Evolutionary conservation across 2,329 filamentous ascomycete species (phyloP), one percentile per base, ranked within the genome.

Genomic region (Apiospora pterosperma): DNA sequence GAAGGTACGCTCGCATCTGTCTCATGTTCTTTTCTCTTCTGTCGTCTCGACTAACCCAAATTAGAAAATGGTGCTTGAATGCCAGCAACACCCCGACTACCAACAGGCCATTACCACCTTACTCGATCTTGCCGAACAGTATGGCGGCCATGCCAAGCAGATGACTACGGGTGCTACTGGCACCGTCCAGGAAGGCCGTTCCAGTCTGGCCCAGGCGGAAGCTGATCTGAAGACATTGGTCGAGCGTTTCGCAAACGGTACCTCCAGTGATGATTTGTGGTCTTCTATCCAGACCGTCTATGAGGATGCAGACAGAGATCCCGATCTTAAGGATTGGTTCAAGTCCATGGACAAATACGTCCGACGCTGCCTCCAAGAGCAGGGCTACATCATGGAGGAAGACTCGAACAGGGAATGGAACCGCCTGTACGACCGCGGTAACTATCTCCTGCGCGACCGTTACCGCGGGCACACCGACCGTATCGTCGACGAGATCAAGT

Each of bases 41-140:
- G 14, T 34, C 10, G 25, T n/a, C 25, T 48, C 59, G 41, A n/a
- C 70, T 76, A 69, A 77, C 62, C 41, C 19, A 0, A 4, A 36
- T 7, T 63, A 95, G 88, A 98, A 98, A 88, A 97, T 98, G 91
- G 82, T 99, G 42, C 89, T 97, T 58, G 96, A 99, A 79, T 93
- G 97, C 72, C 96, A 99, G 80, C 92, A 95, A 64, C 96, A 98
- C 75, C 88, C 92, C 65, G 95, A 99, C 73, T 99, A 98, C 78
- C 89, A 94, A 71, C 86, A 91, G 77, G 96, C 96, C n/a, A 90
- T 99, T 68, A 88, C 93, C 72, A 96, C 95, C 3, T 83, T 99
- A 6, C 85, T 99, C 36, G 83, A 87, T 48, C 83, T 99, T 60
- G 93, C 93, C 7, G 93, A 97, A 80, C 87, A 90, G 70, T 99